A percentile compares a stretch with the other conserved stretches of the same genome.
Conservation (phyloP, 495 filamentous ascomycete species). For the Neurospora terricola region DNA sequence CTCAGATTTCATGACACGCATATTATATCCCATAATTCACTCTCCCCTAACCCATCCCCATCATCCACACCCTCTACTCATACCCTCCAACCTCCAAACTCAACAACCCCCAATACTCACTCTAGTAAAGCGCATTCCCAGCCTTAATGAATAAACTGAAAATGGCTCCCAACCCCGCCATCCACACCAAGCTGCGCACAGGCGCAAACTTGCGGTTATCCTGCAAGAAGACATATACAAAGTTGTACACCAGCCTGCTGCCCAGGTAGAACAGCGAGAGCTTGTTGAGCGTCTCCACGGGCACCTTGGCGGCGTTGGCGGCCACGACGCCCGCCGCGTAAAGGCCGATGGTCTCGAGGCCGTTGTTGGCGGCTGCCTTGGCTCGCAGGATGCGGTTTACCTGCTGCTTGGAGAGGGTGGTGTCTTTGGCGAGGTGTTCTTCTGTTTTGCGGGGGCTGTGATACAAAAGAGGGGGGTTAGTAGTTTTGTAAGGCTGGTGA, state of each 20-base stretch:
- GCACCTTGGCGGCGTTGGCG: slow-evolving; percentile 33
- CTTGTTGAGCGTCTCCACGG: slow-evolving; percentile 25
- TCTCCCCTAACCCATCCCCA: neutral
- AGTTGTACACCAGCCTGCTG: slow-evolving; percentile 34
- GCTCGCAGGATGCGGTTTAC: slow-evolving; percentile 33
- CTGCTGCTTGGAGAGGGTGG: slow-evolving; percentile 26
- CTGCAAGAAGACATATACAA: neutral
- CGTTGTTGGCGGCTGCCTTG: slow-evolving; percentile 37
- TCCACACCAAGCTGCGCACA: slow-evolving; percentile 30
- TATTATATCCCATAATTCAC: neutral
- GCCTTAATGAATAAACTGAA: slow-evolving; percentile 34
- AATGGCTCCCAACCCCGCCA: slow-evolving; percentile 19
- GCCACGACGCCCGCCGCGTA: slow-evolving; percentile 42
- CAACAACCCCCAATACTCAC: neutral
- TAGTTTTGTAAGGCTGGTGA: neutral
- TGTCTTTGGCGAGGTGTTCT: slow-evolving; percentile 25
- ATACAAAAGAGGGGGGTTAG: neutral
- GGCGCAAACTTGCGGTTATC: slow-evolving; percentile 12
- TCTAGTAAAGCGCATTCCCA: slow-evolving; percentile 10
- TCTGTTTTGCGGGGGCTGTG: slow-evolving; percentile 17
- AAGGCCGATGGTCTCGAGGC: slow-evolving; percentile 39
- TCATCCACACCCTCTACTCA: neutral
- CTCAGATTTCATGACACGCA: neutral
- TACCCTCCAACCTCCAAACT: neutral
- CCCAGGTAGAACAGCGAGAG: slow-evolving; percentile 32